Base-by-base conservation (phyloP, 139 green algal species). In the Volvox africanus region DNA sequence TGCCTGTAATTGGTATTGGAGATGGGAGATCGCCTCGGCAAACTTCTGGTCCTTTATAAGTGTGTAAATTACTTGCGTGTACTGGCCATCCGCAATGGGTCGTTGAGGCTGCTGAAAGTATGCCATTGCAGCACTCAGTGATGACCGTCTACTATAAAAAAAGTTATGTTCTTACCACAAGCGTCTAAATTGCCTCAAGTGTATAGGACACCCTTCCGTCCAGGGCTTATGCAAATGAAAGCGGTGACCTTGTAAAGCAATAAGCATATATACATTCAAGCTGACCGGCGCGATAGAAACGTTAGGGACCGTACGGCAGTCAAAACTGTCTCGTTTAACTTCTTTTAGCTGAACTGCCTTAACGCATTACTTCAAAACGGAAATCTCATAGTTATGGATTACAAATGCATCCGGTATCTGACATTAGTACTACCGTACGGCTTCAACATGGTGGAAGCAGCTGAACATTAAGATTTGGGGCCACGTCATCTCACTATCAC, bases 1-100 rank as follows among this genome's bases (percentile, higher is more conserved):
- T 73, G 65, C 94, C 92, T 95, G 87, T 21, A 97, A 89, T 61
- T 96, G 62, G 17, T 92, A 67, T 30, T 94, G 37, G 13, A 98
- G 87, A 3, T 93, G 32, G 13, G 22, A 26, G 12, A 96, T 95
- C 16, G 94, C 95, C 1, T 95, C 92, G 0, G 78, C 76, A 83
- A 94, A 95, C 84, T 95, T 95, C 2, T 93, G 88, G 73, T 98
- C 95, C 26, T 93, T 88, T 91, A 98, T 97, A 61, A 93, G 89
- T 1, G 92, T 92, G 80, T 98, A 98, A 11, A 98, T 93, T 1
- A 93, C 95, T 65, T 93, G 82, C 19, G 96, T 98, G 76, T 95
- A 95, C 65, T 96, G 91, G 21, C 96, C 96, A 13, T 97, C 92
- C 16, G 92, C 77, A 35, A 95, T 93, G 0, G 71, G 84, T 61